Evolutionary conservation across 345 rosid species (phyloP).

Genomic region (Brassica juncea): DNA sequence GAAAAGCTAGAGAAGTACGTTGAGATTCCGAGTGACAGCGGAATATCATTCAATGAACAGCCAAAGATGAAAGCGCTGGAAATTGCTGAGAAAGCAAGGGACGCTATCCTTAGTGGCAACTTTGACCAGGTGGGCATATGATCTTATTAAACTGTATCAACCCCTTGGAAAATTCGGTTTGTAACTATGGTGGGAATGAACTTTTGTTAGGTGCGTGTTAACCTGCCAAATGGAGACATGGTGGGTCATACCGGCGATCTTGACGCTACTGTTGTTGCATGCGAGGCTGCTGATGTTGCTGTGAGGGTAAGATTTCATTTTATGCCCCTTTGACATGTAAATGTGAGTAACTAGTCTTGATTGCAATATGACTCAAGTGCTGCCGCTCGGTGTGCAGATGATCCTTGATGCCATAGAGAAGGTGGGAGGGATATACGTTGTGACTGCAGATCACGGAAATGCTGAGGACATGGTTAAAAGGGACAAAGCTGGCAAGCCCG

Average conservation of each 20-base stretch:
- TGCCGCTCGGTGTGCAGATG: conserved; percentile 51
- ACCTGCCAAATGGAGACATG: conserved; percentile 93
- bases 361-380: neutral
- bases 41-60: conserved; percentile 86
- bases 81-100: conserved; percentile 87
- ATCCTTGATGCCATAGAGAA: conserved; percentile 77
- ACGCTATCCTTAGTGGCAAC: conserved; percentile 81
- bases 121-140: conserved; percentile 70
- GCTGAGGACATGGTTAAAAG: conserved; percentile 99
- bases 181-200: neutral
- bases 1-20: conserved; percentile 78
- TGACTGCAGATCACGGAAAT: conserved; percentile 97
- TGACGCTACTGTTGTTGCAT: conserved; percentile 77
- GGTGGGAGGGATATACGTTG: conserved; percentile 88
- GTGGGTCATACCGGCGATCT: conserved; percentile 98
- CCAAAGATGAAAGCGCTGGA: conserved; percentile 95
- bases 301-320: conserved; percentile 61
- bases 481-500: conserved; percentile 79
- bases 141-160: conserved; percentile 6
- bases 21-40: conserved; percentile 89
- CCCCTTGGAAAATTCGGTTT: neutral
- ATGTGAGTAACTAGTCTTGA: neutral
- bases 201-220: conserved; percentile 69
- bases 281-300: conserved; percentile 91
- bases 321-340: neutral